Conservation (phyloP, 116 monocot species). For the Posidonia oceanica region DNA sequence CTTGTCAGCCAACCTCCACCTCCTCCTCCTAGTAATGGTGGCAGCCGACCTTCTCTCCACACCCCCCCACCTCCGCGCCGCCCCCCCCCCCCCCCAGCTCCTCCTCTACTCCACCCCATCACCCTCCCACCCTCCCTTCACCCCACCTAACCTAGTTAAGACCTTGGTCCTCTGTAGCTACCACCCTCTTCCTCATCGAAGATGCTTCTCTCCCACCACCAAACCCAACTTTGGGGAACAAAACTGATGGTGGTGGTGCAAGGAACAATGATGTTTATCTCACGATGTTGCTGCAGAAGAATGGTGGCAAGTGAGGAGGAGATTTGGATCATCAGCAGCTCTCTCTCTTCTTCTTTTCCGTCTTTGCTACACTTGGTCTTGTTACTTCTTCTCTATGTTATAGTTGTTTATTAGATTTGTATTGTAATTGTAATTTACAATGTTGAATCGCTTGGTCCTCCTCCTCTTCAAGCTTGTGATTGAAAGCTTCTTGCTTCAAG, state of each 20-base stretch:
- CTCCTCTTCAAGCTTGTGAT: no score
- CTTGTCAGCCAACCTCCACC: slow-evolving; percentile 9
- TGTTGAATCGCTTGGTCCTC: no score
- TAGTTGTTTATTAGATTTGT: no score
- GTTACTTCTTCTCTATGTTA: no score
- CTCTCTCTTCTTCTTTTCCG: no score
- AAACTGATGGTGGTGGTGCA: slow-evolving; percentile 40
- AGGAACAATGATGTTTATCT: slow-evolving; percentile 70
- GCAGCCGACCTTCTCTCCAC: slow-evolving; percentile 71
- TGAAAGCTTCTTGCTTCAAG: no score
- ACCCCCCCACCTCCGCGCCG: slow-evolving; percentile 45
- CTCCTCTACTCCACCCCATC: slow-evolving; percentile 32
- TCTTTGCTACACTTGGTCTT: no score
- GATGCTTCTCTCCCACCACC: slow-evolving; percentile 33
- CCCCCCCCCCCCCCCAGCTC: slow-evolving; percentile 55
- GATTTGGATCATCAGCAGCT: no score
- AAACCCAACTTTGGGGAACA: slow-evolving; percentile 37
- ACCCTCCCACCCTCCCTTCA: slow-evolving; percentile 46
- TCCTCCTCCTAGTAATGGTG: slow-evolving; percentile 73
- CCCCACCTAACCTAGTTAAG: slow-evolving; percentile 33
- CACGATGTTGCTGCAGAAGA: slow-evolving; percentile 85
- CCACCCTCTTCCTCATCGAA: slow-evolving; percentile 56
- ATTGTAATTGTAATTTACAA: no score
- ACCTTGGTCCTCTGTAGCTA: slow-evolving; percentile 59
- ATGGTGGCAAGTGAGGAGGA: slow-evolving; percentile 3